Percentiles rank a stretch among this genome's conserved stretches.
phyloP scores from a whole-genome alignment of 1,284 basidiomycete species.

The Pascua guehoae region DNA sequence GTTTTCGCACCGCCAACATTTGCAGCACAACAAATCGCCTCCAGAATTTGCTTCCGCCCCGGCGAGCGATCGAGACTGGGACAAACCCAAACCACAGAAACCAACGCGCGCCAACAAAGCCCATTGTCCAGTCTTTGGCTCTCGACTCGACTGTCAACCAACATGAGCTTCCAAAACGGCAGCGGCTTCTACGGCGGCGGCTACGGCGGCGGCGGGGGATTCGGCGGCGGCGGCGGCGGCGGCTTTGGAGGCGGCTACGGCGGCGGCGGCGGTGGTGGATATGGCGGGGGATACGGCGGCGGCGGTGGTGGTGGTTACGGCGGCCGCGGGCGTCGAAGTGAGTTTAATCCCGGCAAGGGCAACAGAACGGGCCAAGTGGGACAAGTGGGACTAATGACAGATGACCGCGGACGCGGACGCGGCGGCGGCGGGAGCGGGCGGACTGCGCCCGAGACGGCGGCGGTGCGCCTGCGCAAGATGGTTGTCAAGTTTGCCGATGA shows the following conservation, averaged over 20 bases:
- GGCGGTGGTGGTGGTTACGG: constrained; percentile 22
- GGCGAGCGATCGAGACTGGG: too few relatives aligned
- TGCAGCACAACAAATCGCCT: not conserved
- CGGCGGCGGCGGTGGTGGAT: constrained; percentile 13
- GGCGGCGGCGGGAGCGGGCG: constrained; percentile 23
- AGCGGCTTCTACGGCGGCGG: constrained; percentile 26
- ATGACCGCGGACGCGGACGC: constrained; percentile 23
- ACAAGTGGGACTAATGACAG: constrained; percentile 10
- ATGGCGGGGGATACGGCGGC: constrained; percentile 6
- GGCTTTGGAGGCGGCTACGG: constrained; percentile 14
- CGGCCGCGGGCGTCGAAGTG: constrained; percentile 25
- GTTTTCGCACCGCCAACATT: not conserved
- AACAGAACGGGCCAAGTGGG: not conserved
- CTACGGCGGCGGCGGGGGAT: constrained; percentile 27
- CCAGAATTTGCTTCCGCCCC: constrained; percentile 2
- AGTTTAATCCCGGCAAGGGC: not conserved
- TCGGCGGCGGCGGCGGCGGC: constrained; percentile 11
- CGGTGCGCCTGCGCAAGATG: constrained; percentile 64
- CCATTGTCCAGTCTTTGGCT: too few relatives aligned
- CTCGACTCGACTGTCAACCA: not conserved
- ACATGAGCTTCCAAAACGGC: constrained; percentile 38
- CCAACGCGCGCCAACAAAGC: not conserved
- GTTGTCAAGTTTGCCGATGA: constrained; percentile 72
- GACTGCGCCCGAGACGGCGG: constrained; percentile 60
- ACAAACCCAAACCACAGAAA: not conserved